Base-by-base conservation (phyloP, 2,329 filamentous ascomycete genomes). In the Alternaria angustiovoidea region DNA sequence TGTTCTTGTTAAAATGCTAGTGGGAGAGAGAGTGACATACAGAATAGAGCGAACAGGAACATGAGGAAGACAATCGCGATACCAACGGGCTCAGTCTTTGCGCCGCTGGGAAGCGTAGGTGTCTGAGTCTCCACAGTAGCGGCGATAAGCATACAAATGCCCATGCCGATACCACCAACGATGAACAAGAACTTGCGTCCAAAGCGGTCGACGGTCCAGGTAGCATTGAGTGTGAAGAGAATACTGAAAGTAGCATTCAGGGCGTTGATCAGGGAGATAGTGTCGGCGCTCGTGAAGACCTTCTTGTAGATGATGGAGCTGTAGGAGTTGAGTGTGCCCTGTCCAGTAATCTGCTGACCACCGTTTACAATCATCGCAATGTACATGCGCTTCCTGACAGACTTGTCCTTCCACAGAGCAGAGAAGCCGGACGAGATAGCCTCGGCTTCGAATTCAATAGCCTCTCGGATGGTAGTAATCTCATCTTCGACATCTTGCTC, bases 301-400 rank as follows among this genome's bases (percentile, higher is more conserved):
- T 89, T 88, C 79, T 90, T 86, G 81, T 92, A 92, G 71, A 92
- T 89, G 67, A 87, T 86, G n/a, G 89, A 90, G 20, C 86, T 89
- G 82, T 92, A 92, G 4, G 86, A 85, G 83, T 91, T 92, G 65
- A 92, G 83, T 1, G 88, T 89, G 63, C 89, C 90, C 77, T 92
- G 89, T 20, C 89, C 89, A 5, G 89, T 90, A 41, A 92, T 83
- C 75, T 92, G 89, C 76, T 91, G 89, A 46, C 89, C 89, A 46
- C 88, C 83, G 73, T 92, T 92, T 77, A 92, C 79, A 49, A 90
- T 78, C 65, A 90, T 84, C 24, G 88, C 88, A 30, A 92, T 83
- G 44, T 83, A 79, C 65, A 92, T 83, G 54, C 89, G 86, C 81
- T 88, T 89, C 67, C 89, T 85, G 44, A 91, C 80, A 12, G 88